A percentile compares a stretch with the other conserved stretches of the same genome.
Evolutionary conservation across 2,329 filamentous ascomycete genomes (phyloP).

Genomic region (Beauveria bassiana): DNA sequence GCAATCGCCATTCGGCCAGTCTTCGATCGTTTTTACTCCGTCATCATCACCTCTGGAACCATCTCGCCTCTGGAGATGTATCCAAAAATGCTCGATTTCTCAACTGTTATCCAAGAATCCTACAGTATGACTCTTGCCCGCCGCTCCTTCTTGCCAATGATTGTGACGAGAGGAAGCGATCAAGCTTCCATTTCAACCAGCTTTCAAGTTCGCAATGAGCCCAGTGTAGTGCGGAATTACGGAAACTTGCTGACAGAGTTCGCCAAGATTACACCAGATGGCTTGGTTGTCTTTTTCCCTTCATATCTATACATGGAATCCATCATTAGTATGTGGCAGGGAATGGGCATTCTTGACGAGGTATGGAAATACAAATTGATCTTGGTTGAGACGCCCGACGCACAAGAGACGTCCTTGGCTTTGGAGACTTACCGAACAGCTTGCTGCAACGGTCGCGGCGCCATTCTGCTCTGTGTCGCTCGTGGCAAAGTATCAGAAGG

Average conservation of each 20-base stretch:
- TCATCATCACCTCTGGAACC: slow-evolving; percentile 96
- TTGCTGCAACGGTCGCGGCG: slow-evolving; percentile 92
- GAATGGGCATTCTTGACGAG: slow-evolving; percentile 93
- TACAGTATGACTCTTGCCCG: slow-evolving; percentile 95
- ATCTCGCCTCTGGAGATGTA: slow-evolving; percentile 98
- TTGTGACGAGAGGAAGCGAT: slow-evolving; percentile 90
- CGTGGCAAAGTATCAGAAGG: slow-evolving; percentile 96
- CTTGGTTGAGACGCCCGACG: slow-evolving; percentile 92
- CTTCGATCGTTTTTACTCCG: slow-evolving; percentile 93
- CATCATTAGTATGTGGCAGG: slow-evolving; percentile 98
- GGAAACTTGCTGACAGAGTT: slow-evolving; percentile 91
- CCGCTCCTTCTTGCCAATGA: slow-evolving; percentile 94
- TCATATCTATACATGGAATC: slow-evolving; percentile 99
- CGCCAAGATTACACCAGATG: slow-evolving; percentile 89
- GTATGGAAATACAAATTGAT: slow-evolving; percentile 99
- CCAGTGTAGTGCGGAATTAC: slow-evolving; percentile 94
- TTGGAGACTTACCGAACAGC: slow-evolving; percentile 96
- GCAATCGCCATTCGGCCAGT: slow-evolving; percentile 97
- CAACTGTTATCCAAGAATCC: slow-evolving; percentile 88
- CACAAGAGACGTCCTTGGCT: slow-evolving; percentile 91
- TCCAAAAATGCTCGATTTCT: slow-evolving; percentile 94
- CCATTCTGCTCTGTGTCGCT: slow-evolving; percentile 87
- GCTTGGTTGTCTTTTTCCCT: slow-evolving; percentile 98
- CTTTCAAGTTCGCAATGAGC: slow-evolving; percentile 93
- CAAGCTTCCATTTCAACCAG: slow-evolving; percentile 88